These are phyloP conservation scores for Xylaria sp. DNA, from an alignment of 2,329 filamentous ascomycete species.

Conservation along the genomic window DNA sequence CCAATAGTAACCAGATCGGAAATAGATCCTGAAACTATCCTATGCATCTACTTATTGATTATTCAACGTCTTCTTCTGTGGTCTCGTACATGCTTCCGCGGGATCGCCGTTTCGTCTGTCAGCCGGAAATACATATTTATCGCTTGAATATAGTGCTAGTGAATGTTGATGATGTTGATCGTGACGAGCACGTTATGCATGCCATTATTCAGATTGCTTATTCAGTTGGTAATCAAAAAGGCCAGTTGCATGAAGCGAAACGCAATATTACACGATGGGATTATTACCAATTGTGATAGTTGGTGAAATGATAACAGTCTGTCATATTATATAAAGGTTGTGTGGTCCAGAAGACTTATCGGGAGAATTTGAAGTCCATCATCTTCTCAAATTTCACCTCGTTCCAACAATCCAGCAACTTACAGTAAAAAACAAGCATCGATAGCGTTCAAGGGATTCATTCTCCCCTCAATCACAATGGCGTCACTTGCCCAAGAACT, in stretches of 20 bases:
- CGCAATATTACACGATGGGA: not conserved
- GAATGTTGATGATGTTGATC: not conserved
- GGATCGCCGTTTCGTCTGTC: not conserved
- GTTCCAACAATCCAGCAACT: not conserved
- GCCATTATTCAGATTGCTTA: not conserved
- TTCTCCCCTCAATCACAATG: not conserved
- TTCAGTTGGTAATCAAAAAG: not conserved
- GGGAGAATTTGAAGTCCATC: not conserved
- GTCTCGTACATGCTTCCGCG: not conserved
- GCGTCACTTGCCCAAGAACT: conserved; percentile 10
- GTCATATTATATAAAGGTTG: not conserved
- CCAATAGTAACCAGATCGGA: not conserved
- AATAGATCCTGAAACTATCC: not conserved
- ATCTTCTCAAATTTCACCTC: not conserved
- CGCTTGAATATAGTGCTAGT: not conserved
- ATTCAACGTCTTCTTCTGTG: not conserved
- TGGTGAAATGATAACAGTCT: not conserved
- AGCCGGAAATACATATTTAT: not conserved
- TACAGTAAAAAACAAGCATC: not conserved
- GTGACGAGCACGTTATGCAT: not conserved
- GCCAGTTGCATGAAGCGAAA: not conserved
- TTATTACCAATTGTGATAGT: not conserved
- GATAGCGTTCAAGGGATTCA: no score
- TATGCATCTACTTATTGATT: not conserved
- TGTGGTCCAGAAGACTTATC: no score